Base-by-base conservation (phyloP, 2,329 filamentous ascomycete species). In the Periconia macrospinosa region DNA sequence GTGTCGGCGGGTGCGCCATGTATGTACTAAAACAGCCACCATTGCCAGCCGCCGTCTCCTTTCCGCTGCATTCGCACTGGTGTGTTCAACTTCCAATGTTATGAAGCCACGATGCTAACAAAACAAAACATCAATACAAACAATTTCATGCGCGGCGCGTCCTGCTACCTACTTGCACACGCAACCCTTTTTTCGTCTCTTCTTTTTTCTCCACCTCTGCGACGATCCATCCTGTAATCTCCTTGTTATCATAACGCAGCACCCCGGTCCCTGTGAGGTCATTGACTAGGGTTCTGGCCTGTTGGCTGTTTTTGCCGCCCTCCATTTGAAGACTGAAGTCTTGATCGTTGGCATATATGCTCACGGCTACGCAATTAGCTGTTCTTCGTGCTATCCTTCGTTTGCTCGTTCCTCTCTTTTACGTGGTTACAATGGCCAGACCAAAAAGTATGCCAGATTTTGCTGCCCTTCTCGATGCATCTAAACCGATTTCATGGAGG, bases 361-460 rank as follows among this genome's bases (percentile, higher is more conserved):
- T 18, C 30, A 10, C 17, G 35, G 17, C 45, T n/a, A 47, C 42
- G 11, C 17, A 33, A 37, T 47, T 40, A n/a, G n/a, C n/a, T n/a
- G 11, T 23, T 40, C 20, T 19, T 20, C 18, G 2, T n/a, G 6
- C 18, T 27, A 15, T 48, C 18, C 33, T 48, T 48, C 46, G 46
- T 48, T 42, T 30, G 23, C 15, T 41, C 33, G 6, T n/a, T 13
- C 11, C n/a, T 30, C 33, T 27, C 3, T 23, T n/a, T 41, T 17
- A 13, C 19, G 27, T 27, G 40, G 30, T 41, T 17, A 47, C 40
- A 19, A 67, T 70, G 64, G 56, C 67, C 11, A 61, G 70, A 33
- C 68, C 70, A 9, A 70, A 68, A 49, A 70, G 68, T 57, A 71
- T 73, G 68, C 60, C 68, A 45, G 69, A 73, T 45, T 71, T 72